A percentile compares a stretch with the other conserved stretches of the same genome.
These are phyloP conservation scores for Ustilago loliicola DNA, from an alignment of 1,284 basidiomycete genomes.

Conservation along the genomic window DNA sequence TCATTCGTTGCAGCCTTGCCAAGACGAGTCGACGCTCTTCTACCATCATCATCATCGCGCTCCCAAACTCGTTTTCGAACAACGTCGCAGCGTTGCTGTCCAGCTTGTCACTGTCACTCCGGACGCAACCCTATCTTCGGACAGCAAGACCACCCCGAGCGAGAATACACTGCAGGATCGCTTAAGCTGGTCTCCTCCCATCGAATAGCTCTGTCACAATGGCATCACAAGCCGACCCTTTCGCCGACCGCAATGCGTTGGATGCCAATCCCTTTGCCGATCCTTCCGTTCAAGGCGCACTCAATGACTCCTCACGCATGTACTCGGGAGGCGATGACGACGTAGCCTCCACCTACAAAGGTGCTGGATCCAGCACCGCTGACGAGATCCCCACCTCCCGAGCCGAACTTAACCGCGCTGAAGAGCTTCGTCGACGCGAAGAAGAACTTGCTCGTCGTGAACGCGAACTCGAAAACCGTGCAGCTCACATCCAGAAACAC, in stretches of 20 bases:
- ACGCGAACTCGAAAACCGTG: conserved; percentile 75
- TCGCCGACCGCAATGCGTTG: conserved; percentile 63
- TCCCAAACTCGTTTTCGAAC: no score
- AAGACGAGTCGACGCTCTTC: neutral
- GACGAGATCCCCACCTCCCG: conserved; percentile 48
- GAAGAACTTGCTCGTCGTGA: conserved; percentile 84
- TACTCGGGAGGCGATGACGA: conserved; percentile 54
- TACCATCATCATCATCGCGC: no score
- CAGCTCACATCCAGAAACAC: conserved; percentile 80
- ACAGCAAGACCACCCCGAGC: no score
- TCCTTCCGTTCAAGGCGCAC: conserved; percentile 67
- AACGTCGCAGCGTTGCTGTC: no score
- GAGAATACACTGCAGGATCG: no score
- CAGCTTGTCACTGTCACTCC: no score
- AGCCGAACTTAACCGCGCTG: conserved; percentile 73
- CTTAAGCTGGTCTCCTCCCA: no score
- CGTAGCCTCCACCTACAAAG: conserved; percentile 47
- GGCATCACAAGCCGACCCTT: conserved; percentile 54
- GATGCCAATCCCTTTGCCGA: conserved; percentile 71
- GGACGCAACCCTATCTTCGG: no score
- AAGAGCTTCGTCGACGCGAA: conserved; percentile 81
- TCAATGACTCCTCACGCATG: conserved; percentile 55
- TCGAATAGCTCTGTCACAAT: conserved; percentile 7
- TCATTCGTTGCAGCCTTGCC: conserved; percentile 1
- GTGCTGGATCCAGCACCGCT: conserved; percentile 1